Conservation (phyloP, 306 rosid species). For the Hippophae gyantsensis region DNA sequence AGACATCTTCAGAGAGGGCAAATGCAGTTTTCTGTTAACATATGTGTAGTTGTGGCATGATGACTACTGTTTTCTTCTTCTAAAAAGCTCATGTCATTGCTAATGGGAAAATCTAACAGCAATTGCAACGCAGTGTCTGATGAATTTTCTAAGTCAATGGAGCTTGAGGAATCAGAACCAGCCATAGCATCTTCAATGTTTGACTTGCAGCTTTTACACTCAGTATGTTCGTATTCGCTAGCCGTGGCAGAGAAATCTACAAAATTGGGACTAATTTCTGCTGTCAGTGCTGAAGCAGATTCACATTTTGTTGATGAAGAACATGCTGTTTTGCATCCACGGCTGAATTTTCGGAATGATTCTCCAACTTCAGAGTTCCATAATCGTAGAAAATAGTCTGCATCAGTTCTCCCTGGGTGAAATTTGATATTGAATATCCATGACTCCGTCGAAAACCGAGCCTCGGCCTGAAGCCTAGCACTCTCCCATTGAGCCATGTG, state of each 20-base stretch:
- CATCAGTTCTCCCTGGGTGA: constrained; percentile 10
- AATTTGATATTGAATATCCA: constrained; percentile 26
- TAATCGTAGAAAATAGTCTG: constrained; percentile 68
- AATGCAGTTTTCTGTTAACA: constrained; percentile 17
- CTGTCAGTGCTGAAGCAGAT: constrained; percentile 39
- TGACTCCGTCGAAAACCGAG: constrained; percentile 72
- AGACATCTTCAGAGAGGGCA: constrained; percentile 25
- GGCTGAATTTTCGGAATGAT: constrained; percentile 39
- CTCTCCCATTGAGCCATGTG: constrained; percentile 99
- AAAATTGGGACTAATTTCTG: constrained; percentile 26
- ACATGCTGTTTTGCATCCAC: constrained; percentile 24
- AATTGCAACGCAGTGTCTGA: constrained; percentile 70
- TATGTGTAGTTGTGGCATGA: too few species aligned
- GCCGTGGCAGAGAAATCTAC: constrained; percentile 19
- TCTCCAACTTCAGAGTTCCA: constrained; percentile 94
- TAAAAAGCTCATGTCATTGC: constrained; percentile 91
- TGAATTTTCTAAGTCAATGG: constrained; percentile 55
- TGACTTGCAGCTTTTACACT: constrained; percentile 23
- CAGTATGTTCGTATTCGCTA: constrained; percentile 8
- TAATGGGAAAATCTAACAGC: constrained; percentile 70
- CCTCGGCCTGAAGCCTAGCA: constrained; percentile 96
- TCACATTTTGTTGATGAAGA: constrained; percentile 47
- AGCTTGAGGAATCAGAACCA: constrained; percentile 52
- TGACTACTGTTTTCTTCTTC: constrained; percentile 21
- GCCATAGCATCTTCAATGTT: constrained; percentile 18